These are phyloP conservation scores for Candolleomyces eurysporus DNA, from an alignment of 768 basidiomycete species.

Conservation along the genomic window DNA sequence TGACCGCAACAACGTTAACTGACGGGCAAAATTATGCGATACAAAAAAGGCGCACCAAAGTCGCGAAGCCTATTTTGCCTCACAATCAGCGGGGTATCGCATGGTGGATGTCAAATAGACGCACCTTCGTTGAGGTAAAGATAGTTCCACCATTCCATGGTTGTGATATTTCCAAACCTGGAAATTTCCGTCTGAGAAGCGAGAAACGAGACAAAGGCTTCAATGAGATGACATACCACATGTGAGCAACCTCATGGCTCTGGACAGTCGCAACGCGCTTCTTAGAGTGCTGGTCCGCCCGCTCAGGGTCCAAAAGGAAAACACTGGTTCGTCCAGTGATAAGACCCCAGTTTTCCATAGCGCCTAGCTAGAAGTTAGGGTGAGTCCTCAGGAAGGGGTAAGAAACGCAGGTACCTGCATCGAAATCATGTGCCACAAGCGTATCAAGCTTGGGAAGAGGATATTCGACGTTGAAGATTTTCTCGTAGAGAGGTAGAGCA, in stretches of 20 bases:
- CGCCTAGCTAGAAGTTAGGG: slow-evolving; percentile 37
- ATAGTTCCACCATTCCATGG: slow-evolving; percentile 92
- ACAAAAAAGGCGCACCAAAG: slow-evolving; percentile 48
- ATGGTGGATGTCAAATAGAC: slow-evolving; percentile 6
- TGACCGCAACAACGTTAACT: slow-evolving; percentile 21
- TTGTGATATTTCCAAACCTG: slow-evolving; percentile 91
- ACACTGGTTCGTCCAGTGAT: slow-evolving; percentile 87
- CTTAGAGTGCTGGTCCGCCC: slow-evolving; percentile 68
- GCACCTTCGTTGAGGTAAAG: slow-evolving; percentile 77
- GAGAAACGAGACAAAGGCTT: not conserved
- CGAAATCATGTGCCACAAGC: slow-evolving; percentile 85
- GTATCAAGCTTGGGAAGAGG: slow-evolving; percentile 95
- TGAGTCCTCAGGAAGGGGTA: not conserved
- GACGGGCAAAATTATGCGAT: not conserved
- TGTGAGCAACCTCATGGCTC: slow-evolving; percentile 85
- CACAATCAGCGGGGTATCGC: not conserved
- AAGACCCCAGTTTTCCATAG: slow-evolving; percentile 95
- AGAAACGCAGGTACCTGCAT: slow-evolving; percentile 51
- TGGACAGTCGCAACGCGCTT: slow-evolving; percentile 77
- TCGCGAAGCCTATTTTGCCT: slow-evolving; percentile 66
- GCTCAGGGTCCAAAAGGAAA: slow-evolving; percentile 77
- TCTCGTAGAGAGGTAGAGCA: slow-evolving; percentile 85
- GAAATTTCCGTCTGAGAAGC: not conserved
- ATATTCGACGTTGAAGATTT: slow-evolving; percentile 88
- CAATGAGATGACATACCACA: slow-evolving; percentile 51